Evolutionary conservation across 768 basidiomycete species (phyloP), one percentile per base, ranked within the genome.

Genomic region (Trametes villosa): DNA sequence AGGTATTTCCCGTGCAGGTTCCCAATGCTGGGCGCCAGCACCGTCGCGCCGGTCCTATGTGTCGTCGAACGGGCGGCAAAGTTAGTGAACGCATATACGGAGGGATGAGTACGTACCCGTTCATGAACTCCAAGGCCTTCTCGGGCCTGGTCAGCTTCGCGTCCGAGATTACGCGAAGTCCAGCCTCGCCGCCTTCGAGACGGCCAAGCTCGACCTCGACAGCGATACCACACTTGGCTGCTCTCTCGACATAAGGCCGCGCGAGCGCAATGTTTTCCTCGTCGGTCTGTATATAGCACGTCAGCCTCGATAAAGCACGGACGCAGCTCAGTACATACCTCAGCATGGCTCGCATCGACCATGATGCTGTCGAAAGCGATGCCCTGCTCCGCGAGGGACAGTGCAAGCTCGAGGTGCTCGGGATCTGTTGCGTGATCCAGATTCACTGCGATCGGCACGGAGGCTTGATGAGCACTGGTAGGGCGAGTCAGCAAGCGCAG

Each of bases 261-360:
- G 79, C 78, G 24, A 80, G 69, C 9, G 70, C 67, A 34, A 81
- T 80, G 62, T 80, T 82, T 62, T 81, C 79, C 63, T 81, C 79
- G 62, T 81, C 79, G 0, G 76, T 78, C 79, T 81, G 27, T 22
- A 34, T 2, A n/a, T 36, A 6, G n/a, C 22, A 12, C 11, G 40
- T 20, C 51, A 26, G 50, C n/a, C 17, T 27, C 13, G 22, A 42
- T 33, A 31, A 29, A 26, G 31, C 26, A 20, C 44, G 26, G 11
- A 8, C 30, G 41, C 8, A 3, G 17, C 12, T 42, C 17, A 30
- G 34, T n/a, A 1, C 24, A 26, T 52, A 76, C 79, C 27, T 81
- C 79, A 13, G 81, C 79, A 56, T 82, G 79, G 57, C 78, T 79
- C 6, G 80, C 79, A 65, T 81, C 80, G 7, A 81, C 79, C 80